Conservation (phyloP, 2,329 filamentous ascomycete genomes). For the Paecilomyces variotii region DNA sequence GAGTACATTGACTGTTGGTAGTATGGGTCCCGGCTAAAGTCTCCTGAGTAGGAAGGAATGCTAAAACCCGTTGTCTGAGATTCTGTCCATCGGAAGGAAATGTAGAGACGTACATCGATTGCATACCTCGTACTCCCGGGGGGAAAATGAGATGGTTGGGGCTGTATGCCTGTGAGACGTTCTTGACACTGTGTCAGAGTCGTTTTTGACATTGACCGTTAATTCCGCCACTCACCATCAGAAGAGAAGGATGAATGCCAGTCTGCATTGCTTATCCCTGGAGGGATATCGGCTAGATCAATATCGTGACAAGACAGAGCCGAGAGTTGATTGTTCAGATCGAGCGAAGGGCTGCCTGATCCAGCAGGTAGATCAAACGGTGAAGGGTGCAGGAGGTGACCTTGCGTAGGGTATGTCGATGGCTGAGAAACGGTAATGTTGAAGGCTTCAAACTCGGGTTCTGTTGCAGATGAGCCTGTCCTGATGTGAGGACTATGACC, state of each 20-base stretch:
- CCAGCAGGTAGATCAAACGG: not conserved
- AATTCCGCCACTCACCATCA: not conserved
- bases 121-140: conserved; percentile 3
- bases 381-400: not conserved
- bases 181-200: not conserved
- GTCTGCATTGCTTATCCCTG: not conserved
- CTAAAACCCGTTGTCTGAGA: not conserved
- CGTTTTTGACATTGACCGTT: not conserved
- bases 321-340: not conserved
- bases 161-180: not conserved
- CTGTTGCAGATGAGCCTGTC: not conserved
- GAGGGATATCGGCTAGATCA: not conserved
- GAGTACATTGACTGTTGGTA: conserved; percentile 7
- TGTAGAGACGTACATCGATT: not conserved
- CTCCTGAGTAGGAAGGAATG: conserved; percentile 1
- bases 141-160: not conserved
- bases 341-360: not conserved
- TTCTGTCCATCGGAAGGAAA: not conserved
- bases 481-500: conserved; percentile 1
- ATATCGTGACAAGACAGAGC: not conserved
- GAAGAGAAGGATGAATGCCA: not conserved
- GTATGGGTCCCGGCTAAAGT: conserved; percentile 1
- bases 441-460: not conserved
- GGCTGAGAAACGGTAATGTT: not conserved
- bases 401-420: not conserved